Percentiles rank a stretch among this genome's conserved stretches.
These are phyloP conservation scores for Trametes meyenii DNA, from an alignment of 768 basidiomycete genomes.

Conservation along the genomic window DNA sequence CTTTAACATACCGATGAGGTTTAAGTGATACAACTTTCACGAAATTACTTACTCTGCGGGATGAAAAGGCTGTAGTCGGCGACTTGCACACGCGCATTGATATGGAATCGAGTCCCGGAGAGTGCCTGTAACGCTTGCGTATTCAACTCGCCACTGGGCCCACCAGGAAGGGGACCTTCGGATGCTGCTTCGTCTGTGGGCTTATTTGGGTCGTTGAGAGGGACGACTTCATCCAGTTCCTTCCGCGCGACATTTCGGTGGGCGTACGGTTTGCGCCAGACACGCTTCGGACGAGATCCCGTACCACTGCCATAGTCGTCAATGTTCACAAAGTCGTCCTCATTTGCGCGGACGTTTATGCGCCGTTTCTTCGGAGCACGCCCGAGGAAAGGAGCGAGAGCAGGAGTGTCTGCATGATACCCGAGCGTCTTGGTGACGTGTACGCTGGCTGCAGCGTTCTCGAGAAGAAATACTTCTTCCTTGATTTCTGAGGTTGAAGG, in stretches of 20 bases:
- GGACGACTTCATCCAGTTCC: slow-evolving; percentile 36
- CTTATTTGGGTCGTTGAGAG: neutral
- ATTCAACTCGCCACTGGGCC: neutral
- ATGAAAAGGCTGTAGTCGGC: slow-evolving; percentile 50
- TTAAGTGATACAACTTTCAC: no score
- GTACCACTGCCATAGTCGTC: slow-evolving; percentile 8
- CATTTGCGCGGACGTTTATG: slow-evolving; percentile 40
- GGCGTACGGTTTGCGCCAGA: slow-evolving; percentile 43
- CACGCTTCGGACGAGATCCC: neutral
- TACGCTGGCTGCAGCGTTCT: slow-evolving; percentile 29
- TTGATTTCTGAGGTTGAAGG: neutral
- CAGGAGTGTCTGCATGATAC: slow-evolving; percentile 52
- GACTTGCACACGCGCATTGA: slow-evolving; percentile 45
- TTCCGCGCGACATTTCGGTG: slow-evolving; percentile 47
- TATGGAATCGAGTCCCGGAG: slow-evolving; percentile 47
- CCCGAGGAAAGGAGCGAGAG: slow-evolving; percentile 54
- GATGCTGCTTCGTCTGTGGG: neutral
- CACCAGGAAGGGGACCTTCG: neutral
- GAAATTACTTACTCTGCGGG: slow-evolving; percentile 39
- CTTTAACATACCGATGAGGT: slow-evolving; percentile 28
- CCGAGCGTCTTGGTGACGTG: slow-evolving; percentile 52
- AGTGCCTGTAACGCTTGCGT: slow-evolving; percentile 5
- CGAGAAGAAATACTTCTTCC: neutral
- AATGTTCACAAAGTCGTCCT: slow-evolving; percentile 40
- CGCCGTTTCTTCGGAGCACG: slow-evolving; percentile 44